phyloP scores from a whole-genome alignment of 768 basidiomycete species.

The Rhodotorula babjevae region DNA sequence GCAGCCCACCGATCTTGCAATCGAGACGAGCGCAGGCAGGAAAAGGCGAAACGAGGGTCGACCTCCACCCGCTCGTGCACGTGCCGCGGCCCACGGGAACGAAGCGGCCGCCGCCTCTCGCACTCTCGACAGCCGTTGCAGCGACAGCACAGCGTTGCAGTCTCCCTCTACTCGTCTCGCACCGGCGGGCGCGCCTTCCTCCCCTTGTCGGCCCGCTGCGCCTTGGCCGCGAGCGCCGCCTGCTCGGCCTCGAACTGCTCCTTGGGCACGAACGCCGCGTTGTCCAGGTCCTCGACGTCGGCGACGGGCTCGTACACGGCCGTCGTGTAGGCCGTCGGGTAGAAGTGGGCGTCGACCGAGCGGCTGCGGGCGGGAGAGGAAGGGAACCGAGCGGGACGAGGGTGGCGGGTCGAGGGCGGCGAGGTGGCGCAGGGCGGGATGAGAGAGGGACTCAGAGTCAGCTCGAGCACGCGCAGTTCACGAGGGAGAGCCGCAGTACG shows the following conservation, averaged over 20 bases:
- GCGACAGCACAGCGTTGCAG: too few species aligned
- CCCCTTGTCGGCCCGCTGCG: background rate
- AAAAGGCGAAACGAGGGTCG: background rate
- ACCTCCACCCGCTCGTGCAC: too few species aligned
- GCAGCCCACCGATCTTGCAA: too few species aligned
- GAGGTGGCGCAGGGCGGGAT: background rate
- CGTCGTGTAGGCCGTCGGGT: constrained; percentile 25
- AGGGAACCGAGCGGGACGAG: too few species aligned
- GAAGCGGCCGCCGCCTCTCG: too few species aligned
- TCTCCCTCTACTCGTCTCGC: background rate
- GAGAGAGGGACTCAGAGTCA: background rate
- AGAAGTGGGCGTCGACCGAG: constrained; percentile 31
- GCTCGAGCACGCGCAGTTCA: background rate
- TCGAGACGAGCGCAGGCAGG: too few species aligned
- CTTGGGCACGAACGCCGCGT: constrained; percentile 15
- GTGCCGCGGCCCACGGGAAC: too few species aligned
- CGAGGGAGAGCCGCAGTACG: background rate
- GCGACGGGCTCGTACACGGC: constrained; percentile 6
- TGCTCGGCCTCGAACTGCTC: constrained; percentile 14
- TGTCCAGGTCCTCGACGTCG: constrained; percentile 28
- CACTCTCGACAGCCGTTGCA: background rate
- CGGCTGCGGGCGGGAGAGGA: constrained; percentile 5
- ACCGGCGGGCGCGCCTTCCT: too few species aligned
- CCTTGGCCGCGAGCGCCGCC: background rate
- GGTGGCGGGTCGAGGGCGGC: background rate